Evolutionary conservation across 257 asterid species (phyloP), one percentile per base, ranked within the genome.

Genomic region (Rhazya stricta): DNA sequence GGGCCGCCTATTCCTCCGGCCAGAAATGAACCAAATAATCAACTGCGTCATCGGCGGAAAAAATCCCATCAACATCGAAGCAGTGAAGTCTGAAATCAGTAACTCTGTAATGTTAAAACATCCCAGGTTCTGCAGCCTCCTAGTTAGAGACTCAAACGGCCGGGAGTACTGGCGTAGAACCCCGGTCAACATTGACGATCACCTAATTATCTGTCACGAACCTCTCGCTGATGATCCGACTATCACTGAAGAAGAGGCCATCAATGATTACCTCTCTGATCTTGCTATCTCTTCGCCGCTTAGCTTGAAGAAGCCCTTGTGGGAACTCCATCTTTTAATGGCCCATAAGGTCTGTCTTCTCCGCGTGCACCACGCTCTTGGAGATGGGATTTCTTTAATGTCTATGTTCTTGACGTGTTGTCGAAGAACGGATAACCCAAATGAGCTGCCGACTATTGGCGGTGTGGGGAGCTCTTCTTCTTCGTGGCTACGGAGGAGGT

Each of bases 321-420:
- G 96, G 97, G 97, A 92, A 73, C 66, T 92, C 11, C 97, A 90
- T 43, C 69, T 89, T 0, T 82, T 92, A 5, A 75, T 81, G 72
- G 96, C 91, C 16, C 97, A 90, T 67, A 88, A 76, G 0, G 77
- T 87, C 70, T 74, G 36, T 5, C 85, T 92, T 15, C 76, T 89
- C 76, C 91, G 97, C 3, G 74, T 89, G 72, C 97, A 92, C 79
- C 97, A 92, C 85, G 90, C 96, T 63, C 87, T 92, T 1, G 97
- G 97, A 23, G 97, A 92, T 75, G 97, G 96, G 45, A 81, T 86
- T 30, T 90, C 97, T 4, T 30, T 87, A 30, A 83, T 89, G 91
- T 86, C 97, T 48, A 68, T 88, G 87, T 78, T 91, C 21, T 74
- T 90, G 51, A 75, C 91, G 48, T 71, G 85, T 76, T 90, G 91